These are phyloP conservation scores for Knoxdaviesia proteae DNA, from an alignment of 2,329 filamentous ascomycete species.

Conservation along the genomic window DNA sequence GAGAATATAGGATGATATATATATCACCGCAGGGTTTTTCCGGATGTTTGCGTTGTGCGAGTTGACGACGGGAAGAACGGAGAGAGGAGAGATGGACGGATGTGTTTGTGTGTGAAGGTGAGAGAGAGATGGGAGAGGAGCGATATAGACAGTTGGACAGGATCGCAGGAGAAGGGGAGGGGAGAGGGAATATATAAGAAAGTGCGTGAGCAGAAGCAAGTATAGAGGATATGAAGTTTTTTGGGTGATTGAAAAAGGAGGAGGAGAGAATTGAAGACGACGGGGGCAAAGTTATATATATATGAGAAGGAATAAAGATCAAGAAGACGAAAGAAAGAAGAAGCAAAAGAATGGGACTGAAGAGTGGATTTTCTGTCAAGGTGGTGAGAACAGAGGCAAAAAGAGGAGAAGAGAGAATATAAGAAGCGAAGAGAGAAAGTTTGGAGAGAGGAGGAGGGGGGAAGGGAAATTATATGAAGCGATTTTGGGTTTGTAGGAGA, in stretches of 20 bases:
- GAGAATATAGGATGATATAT: too few relatives aligned
- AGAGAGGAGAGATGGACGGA: background rate
- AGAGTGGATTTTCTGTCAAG: constrained; percentile 1
- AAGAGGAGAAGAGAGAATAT: background rate
- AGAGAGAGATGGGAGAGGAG: background rate
- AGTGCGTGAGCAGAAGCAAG: background rate
- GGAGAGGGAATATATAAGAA: background rate
- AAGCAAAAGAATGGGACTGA: background rate
- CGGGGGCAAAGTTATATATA: background rate
- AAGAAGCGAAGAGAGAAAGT: background rate
- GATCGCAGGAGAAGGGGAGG: background rate
- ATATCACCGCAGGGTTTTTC: too few relatives aligned
- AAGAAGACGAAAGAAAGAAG: background rate
- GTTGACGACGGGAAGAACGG: too few relatives aligned
- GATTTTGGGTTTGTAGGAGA: background rate
- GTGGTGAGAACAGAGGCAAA: background rate
- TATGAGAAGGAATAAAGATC: background rate
- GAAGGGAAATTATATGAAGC: background rate
- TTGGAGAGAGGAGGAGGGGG: background rate
- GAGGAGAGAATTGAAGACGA: background rate
- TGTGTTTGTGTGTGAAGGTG: background rate
- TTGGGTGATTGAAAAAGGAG: background rate
- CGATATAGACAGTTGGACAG: background rate
- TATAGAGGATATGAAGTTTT: background rate
- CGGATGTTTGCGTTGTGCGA: too few relatives aligned